Percentiles rank a stretch among this genome's conserved stretches.
phyloP scores from a whole-genome alignment of 2,329 filamentous ascomycete species.

The Ophiostoma ulmi region DNA sequence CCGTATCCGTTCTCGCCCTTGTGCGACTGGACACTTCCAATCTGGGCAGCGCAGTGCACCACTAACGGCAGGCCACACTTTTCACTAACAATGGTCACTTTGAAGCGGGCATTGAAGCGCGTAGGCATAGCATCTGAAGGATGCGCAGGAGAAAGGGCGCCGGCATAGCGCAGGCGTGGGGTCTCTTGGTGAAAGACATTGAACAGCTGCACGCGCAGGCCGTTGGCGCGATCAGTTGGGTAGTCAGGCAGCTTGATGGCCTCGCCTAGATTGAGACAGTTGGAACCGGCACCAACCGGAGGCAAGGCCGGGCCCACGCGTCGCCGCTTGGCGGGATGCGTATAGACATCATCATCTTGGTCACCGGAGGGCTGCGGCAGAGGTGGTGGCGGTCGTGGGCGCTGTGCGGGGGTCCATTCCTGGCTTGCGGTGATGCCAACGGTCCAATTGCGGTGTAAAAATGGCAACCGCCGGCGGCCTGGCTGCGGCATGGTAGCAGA shows the following conservation, averaged over 20 bases:
- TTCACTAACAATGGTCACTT: constrained; percentile 39
- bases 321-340: constrained; percentile 47
- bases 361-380: neutral
- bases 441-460: constrained; percentile 52
- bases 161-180: constrained; percentile 35
- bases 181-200: constrained; percentile 49
- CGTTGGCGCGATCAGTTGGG: constrained; percentile 28
- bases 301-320: constrained; percentile 36
- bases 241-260: constrained; percentile 28
- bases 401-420: constrained; percentile 35
- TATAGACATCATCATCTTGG: constrained; percentile 35
- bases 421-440: constrained; percentile 44
- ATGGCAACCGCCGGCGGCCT: constrained; percentile 41
- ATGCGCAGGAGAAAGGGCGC: constrained; percentile 34
- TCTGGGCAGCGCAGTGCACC: constrained; percentile 51
- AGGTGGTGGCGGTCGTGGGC: constrained; percentile 30
- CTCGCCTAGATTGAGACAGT: constrained; percentile 18
- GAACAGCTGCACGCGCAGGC: constrained; percentile 50
- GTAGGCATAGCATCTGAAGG: constrained; percentile 36
- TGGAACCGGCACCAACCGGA: neutral
- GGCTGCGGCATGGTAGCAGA: constrained; percentile 45
- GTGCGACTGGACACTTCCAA: constrained; percentile 44
- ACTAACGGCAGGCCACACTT: constrained; percentile 39
- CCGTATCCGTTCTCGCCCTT: neutral
- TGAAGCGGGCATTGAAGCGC: constrained; percentile 40